A percentile compares a stretch with the other conserved stretches of the same genome.
Evolutionary conservation across 2,329 filamentous ascomycete species (phyloP).

Genomic region (Cladosporium colombiae): DNA sequence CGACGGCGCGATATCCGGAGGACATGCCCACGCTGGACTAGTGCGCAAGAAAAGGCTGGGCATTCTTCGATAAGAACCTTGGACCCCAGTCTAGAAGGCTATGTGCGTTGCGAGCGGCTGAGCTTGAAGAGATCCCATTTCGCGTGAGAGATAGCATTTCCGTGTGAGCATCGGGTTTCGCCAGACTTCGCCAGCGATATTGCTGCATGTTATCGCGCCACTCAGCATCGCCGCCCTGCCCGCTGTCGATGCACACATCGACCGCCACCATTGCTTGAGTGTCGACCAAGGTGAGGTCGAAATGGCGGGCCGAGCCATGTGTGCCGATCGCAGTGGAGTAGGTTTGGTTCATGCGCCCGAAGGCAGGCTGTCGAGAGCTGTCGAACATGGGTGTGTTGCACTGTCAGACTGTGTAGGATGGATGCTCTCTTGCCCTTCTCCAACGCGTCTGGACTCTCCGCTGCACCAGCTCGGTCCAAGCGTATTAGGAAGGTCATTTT

Average conservation of each 20-base stretch:
- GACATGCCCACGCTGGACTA: slow-evolving; percentile 10
- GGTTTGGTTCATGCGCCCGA: neutral
- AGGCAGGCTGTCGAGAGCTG: neutral
- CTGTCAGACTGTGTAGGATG: neutral
- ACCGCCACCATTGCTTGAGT: neutral
- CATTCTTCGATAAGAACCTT: slow-evolving; percentile 13
- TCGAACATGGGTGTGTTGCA: neutral
- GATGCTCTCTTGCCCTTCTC: neutral
- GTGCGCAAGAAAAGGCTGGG: neutral
- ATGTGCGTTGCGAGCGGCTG: neutral
- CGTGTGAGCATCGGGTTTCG: neutral
- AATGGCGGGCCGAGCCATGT: slow-evolving; percentile 11
- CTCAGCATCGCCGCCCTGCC: neutral
- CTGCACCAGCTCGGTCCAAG: slow-evolving; percentile 1
- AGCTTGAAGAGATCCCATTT: neutral
- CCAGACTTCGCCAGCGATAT: neutral
- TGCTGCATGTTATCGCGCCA: slow-evolving; percentile 8
- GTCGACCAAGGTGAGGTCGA: neutral
- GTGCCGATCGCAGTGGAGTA: slow-evolving; percentile 4
- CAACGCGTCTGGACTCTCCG: neutral
- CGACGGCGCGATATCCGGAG: slow-evolving; percentile 10
- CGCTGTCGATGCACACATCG: neutral
- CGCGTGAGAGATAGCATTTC: neutral
- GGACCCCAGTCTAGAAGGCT: slow-evolving; percentile 11
- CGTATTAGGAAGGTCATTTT: slow-evolving; percentile 1